Conservation (phyloP, 2,329 filamentous ascomycete species). For the Fusarium annulatum region DNA sequence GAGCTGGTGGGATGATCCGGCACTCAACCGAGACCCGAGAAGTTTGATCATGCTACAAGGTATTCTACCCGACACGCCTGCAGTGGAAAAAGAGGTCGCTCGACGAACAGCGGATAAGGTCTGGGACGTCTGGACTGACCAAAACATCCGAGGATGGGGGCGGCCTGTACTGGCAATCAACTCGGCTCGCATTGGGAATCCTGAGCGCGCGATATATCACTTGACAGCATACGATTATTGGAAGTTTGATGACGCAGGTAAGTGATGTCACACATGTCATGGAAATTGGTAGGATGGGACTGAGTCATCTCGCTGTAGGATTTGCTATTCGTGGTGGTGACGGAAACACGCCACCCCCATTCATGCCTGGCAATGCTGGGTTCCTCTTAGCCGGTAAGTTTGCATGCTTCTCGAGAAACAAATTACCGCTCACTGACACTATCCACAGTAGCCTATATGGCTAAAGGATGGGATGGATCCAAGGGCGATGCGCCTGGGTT, state of each 20-base stretch:
- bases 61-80: constrained; percentile 54
- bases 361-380: constrained; percentile 53
- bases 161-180: constrained; percentile 60
- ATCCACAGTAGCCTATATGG: constrained; percentile 51
- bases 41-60: constrained; percentile 59
- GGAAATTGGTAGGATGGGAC: not conserved
- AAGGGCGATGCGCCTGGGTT: constrained; percentile 50
- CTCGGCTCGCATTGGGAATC: constrained; percentile 54
- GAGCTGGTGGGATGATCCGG: constrained; percentile 55
- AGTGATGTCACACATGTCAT: not conserved
- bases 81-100: constrained; percentile 51
- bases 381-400: constrained; percentile 48
- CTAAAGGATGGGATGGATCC: constrained; percentile 41
- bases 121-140: constrained; percentile 54
- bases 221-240: constrained; percentile 56
- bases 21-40: constrained; percentile 55
- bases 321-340: constrained; percentile 48
- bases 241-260: constrained; percentile 55
- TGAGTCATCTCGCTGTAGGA: constrained; percentile 7
- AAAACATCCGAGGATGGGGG: constrained; percentile 59
- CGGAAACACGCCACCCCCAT: constrained; percentile 47
- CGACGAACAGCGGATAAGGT: constrained; percentile 54
- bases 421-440: accelerated
- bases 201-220: constrained; percentile 54
- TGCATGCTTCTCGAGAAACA: accelerated